These are phyloP conservation scores for Setomelanomma holmii DNA, from an alignment of 2,329 filamentous ascomycete species.

Conservation along the genomic window DNA sequence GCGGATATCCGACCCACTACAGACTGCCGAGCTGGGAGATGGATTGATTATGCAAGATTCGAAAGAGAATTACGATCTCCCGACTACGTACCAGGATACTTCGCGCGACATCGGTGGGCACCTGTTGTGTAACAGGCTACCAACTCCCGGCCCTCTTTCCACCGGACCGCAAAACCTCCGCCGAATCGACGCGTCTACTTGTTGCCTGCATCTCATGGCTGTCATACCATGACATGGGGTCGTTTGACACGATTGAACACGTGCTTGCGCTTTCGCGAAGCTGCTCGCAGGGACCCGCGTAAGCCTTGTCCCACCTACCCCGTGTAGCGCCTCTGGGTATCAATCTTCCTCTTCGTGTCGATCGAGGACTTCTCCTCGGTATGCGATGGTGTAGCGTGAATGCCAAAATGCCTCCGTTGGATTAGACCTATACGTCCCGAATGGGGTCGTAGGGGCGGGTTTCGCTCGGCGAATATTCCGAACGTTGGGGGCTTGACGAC, in stretches of 20 bases:
- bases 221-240: constrained; percentile 3
- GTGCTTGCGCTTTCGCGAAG: constrained; percentile 7
- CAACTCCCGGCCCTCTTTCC: constrained; percentile 9
- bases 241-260: constrained; percentile 6
- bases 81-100: constrained; percentile 32
- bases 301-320: constrained; percentile 9
- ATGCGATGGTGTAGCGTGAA: constrained; percentile 22
- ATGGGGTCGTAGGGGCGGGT: constrained; percentile 46
- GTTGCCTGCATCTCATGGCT: not conserved
- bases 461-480: constrained; percentile 44
- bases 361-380: constrained; percentile 16
- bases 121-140: constrained; percentile 23
- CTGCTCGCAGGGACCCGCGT: constrained; percentile 5
- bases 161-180: constrained; percentile 4
- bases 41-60: constrained; percentile 17
- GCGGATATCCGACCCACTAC: not conserved
- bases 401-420: constrained; percentile 25
- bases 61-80: constrained; percentile 10
- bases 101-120: constrained; percentile 18
- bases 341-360: constrained; percentile 3
- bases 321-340: constrained; percentile 25
- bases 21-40: not conserved
- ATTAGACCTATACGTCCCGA: constrained; percentile 40
- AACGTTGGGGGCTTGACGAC: constrained; percentile 38
- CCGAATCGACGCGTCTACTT: constrained; percentile 15